Evolutionary conservation across 768 basidiomycete species (phyloP), one percentile per base, ranked within the genome.

Genomic region (Grammothele lineata): DNA sequence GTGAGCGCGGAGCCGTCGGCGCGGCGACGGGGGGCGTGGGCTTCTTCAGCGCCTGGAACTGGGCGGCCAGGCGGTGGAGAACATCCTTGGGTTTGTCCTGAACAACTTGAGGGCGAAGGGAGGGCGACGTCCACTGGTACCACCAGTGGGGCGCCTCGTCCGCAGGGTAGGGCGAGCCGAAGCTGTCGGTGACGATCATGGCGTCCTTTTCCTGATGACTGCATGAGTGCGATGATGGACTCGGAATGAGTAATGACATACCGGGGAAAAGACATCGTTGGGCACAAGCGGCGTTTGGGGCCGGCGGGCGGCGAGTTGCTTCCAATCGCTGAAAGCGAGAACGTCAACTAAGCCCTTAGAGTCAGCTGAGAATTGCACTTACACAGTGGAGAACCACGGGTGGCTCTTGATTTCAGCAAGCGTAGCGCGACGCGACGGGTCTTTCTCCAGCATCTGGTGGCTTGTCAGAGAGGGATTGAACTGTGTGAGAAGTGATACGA

Each of bases 361-460:
- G n/a, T n/a, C n/a, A n/a, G n/a, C n/a, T n/a, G n/a, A n/a, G n/a
- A n/a, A n/a, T n/a, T n/a, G n/a, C n/a, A 47, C 46, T 17, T 18
- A 47, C 46, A 47, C 39, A 11, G 30, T 18, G 14, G 39, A 33
- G 19, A 47, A 47, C 46, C 46, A 47, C 5, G 46, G 32, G 34
- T 47, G 46, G 7, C 10, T 19, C 33, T 47, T 47, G 46, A 47
- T 41, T 38, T 41, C 15, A 8, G 22, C 23, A 8, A 40, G 25
- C 6, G 46, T 33, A 4, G 46, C 17, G 30, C 46, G 14, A 18
- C 22, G 30, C 8, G 39, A 17, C 21, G 27, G 30, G 10, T 47
- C 46, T 33, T 43, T 48, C 18, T 48, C 40, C 25, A 48, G 40
- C 40, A 48, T 48, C 47, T 48, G 23, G 2, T 17, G 30, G 15